Conservation (phyloP, 768 basidiomycete genomes). For the Termitomyces heimii region DNA sequence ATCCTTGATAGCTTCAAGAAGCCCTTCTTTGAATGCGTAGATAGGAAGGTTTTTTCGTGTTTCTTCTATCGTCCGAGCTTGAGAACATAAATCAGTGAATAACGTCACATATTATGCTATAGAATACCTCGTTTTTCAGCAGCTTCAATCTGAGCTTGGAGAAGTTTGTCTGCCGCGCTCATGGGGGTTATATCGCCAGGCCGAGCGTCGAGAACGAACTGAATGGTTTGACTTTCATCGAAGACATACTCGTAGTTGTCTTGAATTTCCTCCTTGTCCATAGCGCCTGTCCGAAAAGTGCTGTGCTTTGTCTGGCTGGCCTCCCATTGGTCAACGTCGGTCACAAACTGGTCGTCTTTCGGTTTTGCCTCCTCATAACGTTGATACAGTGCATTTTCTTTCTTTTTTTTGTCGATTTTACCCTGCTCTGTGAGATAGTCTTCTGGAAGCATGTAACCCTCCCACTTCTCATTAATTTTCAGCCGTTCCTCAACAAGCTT, state of each 20-base stretch:
- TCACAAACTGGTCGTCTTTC: conserved; percentile 91
- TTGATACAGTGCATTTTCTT: conserved; percentile 85
- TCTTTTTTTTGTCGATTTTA: conserved; percentile 96
- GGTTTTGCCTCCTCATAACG: conserved; percentile 93
- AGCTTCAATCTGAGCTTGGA: conserved; percentile 86
- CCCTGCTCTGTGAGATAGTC: conserved; percentile 99
- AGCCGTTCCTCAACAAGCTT: conserved; percentile 90
- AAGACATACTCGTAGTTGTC: conserved; percentile 97
- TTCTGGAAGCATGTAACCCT: conserved; percentile 95
- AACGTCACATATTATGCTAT: background rate
- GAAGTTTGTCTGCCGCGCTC: conserved; percentile 78
- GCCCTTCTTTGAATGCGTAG: conserved; percentile 79
- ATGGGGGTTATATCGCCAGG: conserved; percentile 58
- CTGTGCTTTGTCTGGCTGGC: conserved; percentile 84
- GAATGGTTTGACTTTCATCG: conserved; percentile 95
- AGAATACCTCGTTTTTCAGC: conserved; percentile 84
- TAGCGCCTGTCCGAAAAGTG: conserved; percentile 84
- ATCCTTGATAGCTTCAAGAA: conserved; percentile 83
- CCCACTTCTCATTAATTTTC: conserved; percentile 91
- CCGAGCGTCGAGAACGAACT: conserved; percentile 85
- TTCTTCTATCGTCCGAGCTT: conserved; percentile 88
- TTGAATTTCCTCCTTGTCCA: conserved; percentile 79
- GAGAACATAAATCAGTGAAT: background rate
- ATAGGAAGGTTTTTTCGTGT: conserved; percentile 93
- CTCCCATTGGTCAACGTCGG: conserved; percentile 98